Conservation (phyloP, 306 rosid species). For the Cicer arietinum region DNA sequence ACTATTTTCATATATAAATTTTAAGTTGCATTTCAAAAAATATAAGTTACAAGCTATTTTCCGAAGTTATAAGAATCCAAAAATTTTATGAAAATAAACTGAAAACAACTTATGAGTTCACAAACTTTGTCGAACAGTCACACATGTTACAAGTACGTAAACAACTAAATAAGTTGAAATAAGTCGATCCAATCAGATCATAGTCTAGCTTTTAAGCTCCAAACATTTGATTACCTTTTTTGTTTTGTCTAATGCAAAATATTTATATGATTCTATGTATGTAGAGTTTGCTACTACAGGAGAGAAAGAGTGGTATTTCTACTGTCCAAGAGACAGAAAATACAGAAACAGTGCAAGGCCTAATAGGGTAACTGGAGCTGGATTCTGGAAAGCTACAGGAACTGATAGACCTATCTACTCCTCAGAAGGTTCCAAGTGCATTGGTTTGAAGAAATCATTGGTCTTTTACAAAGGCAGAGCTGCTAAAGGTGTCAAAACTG, state of each 20-base stretch:
- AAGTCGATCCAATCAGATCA: no score
- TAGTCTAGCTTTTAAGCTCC: not conserved
- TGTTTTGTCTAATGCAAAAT: not conserved
- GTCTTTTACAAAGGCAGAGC: constrained; percentile 96
- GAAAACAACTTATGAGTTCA: not conserved
- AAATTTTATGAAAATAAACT: not conserved
- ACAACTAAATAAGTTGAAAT: no score
- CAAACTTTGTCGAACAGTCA: not conserved
- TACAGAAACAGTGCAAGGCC: constrained; percentile 96
- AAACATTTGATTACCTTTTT: not conserved
- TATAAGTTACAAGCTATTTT: not conserved
- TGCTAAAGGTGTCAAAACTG: constrained; percentile 86
- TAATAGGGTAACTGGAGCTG: constrained; percentile 87
- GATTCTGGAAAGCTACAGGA: constrained; percentile 97
- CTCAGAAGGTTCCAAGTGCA: constrained; percentile 81
- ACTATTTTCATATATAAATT: not conserved
- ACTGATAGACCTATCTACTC: constrained; percentile 90
- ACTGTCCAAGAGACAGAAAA: constrained; percentile 91
- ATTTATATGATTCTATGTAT: constrained; percentile 20
- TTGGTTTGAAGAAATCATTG: constrained; percentile 89
- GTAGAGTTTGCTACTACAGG: constrained; percentile 80
- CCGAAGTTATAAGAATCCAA: not conserved
- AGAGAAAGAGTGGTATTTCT: constrained; percentile 94
- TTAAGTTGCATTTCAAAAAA: not conserved
- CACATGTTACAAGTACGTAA: not conserved